These are phyloP conservation scores for Hypoxylon subgilvum DNA, from an alignment of 495 filamentous ascomycete genomes.

Conservation along the genomic window DNA sequence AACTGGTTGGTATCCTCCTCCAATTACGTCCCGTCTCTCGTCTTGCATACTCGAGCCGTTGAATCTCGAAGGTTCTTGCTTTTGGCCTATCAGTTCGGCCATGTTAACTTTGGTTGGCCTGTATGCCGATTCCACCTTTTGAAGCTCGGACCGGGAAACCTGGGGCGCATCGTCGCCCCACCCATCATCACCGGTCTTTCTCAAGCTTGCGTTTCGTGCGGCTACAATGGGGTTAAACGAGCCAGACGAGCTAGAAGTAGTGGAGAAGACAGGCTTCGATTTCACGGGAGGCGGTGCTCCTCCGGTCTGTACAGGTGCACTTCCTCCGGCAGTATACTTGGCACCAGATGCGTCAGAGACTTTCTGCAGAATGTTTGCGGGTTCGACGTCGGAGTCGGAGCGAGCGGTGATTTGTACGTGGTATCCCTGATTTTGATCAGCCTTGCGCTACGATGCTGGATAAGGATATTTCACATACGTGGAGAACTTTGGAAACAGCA, in stretches of 20 bases:
- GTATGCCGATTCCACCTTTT: slow-evolving; percentile 92
- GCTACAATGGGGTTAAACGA: slow-evolving; percentile 69
- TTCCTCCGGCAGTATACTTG: slow-evolving; percentile 77
- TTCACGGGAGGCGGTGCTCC: slow-evolving; percentile 72
- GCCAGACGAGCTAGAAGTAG: slow-evolving; percentile 66
- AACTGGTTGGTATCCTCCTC: slow-evolving; percentile 91
- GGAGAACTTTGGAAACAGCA: slow-evolving; percentile 85
- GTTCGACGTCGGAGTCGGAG: slow-evolving; percentile 83
- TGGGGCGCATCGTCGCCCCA: slow-evolving; percentile 89
- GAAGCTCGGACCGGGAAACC: slow-evolving; percentile 81
- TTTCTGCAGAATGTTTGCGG: slow-evolving; percentile 87
- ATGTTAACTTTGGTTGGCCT: slow-evolving; percentile 94
- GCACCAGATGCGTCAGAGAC: slow-evolving; percentile 95
- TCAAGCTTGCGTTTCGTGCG: slow-evolving; percentile 52
- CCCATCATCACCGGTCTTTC: slow-evolving; percentile 70
- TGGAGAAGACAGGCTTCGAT: slow-evolving; percentile 88
- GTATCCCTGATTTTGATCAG: slow-evolving; percentile 68
- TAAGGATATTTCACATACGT: slow-evolving; percentile 62
- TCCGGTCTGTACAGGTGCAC: slow-evolving; percentile 55
- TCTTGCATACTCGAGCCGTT: slow-evolving; percentile 46
- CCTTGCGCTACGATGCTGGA: slow-evolving; percentile 8
- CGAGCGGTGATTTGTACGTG: slow-evolving; percentile 97
- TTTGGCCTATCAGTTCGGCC: slow-evolving; percentile 71
- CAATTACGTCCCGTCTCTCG: slow-evolving; percentile 70
- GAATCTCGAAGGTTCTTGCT: slow-evolving; percentile 65